Conservation (phyloP, 78 protist genomes). For the Chrysochromulina parva region DNA sequence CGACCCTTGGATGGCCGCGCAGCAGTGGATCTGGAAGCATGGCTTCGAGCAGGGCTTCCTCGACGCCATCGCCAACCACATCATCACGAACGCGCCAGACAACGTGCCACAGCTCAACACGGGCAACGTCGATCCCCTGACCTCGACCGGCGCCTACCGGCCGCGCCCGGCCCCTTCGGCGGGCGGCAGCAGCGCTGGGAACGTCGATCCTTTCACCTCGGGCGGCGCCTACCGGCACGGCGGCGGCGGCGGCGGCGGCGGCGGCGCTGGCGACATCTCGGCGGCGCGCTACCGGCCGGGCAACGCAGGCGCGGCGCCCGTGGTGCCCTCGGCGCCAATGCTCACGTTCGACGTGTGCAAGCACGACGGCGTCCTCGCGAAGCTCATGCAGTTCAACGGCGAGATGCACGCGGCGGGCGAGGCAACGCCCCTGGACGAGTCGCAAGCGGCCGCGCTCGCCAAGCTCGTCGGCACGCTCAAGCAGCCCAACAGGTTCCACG, state of each 20-base stretch:
- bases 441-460: neutral
- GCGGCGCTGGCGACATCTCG: neutral
- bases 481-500: neutral
- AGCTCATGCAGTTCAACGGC: neutral
- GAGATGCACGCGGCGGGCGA: neutral
- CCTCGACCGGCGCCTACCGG: conserved; percentile 14
- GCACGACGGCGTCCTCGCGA: conserved; percentile 16
- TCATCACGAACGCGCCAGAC: neutral
- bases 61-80: neutral
- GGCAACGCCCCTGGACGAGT: neutral
- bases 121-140: conserved; percentile 7
- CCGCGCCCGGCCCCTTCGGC: neutral
- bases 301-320: neutral
- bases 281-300: neutral
- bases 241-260: neutral
- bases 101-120: neutral
- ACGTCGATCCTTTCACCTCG: neutral
- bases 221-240: neutral
- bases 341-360: neutral
- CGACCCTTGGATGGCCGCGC: conserved; percentile 72
- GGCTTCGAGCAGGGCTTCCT: conserved; percentile 37
- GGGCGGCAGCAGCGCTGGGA: neutral
- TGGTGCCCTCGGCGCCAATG: neutral
- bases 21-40: conserved; percentile 45
- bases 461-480: neutral